phyloP scores from a whole-genome alignment of 2,329 filamentous ascomycete genomes.

The Aspergillus vadensis region DNA sequence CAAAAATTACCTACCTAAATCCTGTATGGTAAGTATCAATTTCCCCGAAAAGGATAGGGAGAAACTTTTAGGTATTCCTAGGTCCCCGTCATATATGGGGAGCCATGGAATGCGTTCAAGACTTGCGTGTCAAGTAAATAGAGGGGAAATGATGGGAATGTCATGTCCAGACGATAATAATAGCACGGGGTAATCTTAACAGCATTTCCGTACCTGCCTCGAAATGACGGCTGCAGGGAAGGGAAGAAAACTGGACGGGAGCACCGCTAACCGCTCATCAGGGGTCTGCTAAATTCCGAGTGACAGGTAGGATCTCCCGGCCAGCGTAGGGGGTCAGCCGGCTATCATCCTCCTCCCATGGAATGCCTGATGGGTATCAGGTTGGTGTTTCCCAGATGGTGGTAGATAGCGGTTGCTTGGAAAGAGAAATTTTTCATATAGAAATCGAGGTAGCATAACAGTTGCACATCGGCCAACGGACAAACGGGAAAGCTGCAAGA shows the following conservation, averaged over 20 bases:
- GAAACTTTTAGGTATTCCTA: not conserved
- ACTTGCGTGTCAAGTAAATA: conserved; percentile 21
- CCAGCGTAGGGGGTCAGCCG: not conserved
- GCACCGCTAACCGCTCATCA: conserved; percentile 10
- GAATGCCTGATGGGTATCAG: not conserved
- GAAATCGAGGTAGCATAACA: conserved; percentile 1
- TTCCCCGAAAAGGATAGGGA: not conserved
- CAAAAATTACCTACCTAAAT: not conserved
- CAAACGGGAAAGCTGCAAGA: conserved; percentile 8
- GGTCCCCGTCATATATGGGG: not conserved
- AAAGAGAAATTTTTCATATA: not conserved
- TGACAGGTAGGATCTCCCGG: conserved; percentile 14
- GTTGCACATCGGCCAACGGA: not conserved
- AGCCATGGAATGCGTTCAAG: not conserved
- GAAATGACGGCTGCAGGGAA: conserved; percentile 11
- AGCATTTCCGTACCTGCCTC: conserved; percentile 7
- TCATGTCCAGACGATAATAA: conserved; percentile 13
- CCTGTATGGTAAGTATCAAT: not conserved
- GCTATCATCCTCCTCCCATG: not conserved
- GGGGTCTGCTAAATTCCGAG: conserved; percentile 17
- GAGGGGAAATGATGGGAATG: conserved; percentile 9
- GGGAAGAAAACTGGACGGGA: conserved; percentile 8
- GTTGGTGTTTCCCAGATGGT: not conserved
- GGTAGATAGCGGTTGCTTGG: not conserved
- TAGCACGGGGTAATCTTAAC: conserved; percentile 12